A percentile compares a stretch with the other conserved stretches of the same genome.
These are phyloP conservation scores for Begonia peltatifolia DNA, from an alignment of 306 rosid species.

Conservation along the genomic window DNA sequence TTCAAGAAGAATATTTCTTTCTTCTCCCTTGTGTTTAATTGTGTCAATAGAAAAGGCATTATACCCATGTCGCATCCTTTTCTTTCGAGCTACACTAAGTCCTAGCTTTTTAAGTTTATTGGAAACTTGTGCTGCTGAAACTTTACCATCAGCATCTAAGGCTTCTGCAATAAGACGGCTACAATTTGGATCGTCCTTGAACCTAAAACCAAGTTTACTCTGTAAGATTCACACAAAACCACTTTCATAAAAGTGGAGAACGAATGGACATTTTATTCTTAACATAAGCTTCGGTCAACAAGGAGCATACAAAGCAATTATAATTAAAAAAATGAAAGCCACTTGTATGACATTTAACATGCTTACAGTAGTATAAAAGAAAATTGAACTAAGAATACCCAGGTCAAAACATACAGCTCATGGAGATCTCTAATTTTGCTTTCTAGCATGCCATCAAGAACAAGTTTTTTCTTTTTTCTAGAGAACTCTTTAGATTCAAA, in stretches of 20 bases:
- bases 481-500: conserved; percentile 27
- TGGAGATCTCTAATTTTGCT: conserved; percentile 51
- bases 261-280: no score
- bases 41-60: conserved; percentile 18
- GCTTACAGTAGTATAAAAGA: neutral
- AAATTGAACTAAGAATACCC: neutral
- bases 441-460: conserved; percentile 53
- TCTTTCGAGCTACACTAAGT: conserved; percentile 33
- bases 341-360: neutral
- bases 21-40: conserved; percentile 26
- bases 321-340: neutral
- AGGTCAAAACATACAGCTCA: conserved; percentile 41
- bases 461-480: conserved; percentile 42
- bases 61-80: conserved; percentile 18
- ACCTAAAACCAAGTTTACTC: conserved; percentile 27
- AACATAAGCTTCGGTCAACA: no score
- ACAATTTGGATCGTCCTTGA: conserved; percentile 54
- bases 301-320: conserved; percentile 4
- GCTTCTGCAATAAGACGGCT: conserved; percentile 49
- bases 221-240: conserved; percentile 7
- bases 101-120: conserved; percentile 61
- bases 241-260: neutral
- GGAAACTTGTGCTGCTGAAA: conserved; percentile 58
- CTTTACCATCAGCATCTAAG: conserved; percentile 53
- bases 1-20: conserved; percentile 13